Evolutionary conservation across 371 early-diverging fungal genomes (phyloP), one percentile per base, ranked within the genome.

Genomic region (Syncephalastrum racemosum): DNA sequence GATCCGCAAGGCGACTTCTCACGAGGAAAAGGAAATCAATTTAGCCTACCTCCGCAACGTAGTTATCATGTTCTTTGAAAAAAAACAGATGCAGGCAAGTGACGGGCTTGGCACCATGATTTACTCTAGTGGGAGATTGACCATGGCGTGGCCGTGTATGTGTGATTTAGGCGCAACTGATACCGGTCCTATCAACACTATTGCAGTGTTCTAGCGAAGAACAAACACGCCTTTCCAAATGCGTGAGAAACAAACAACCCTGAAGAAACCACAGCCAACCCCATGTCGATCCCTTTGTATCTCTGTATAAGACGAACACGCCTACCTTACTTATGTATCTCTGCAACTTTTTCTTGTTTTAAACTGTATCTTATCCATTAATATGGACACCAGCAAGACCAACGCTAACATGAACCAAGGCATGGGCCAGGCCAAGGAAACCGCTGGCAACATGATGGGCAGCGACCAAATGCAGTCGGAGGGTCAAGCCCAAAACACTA

Each of bases 21-120:
- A 59, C 18, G 59, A 70, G 23, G 63, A 66, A 14, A 79, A 77
- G 14, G 66, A 56, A 31, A 59, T 87, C 25, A 89, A 90, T 53
- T 62, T 88, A 15, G 92, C 92, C 57, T 95, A 95, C 60, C 63
- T 94, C 53, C 83, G 89, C 56, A 85, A 90, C 54, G 87, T 95
- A 6, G 62, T 94, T 23, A 60, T 95, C 50, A 88, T 84, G 56
- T 94, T 93, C 69, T 71, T 95, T 51, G 92, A 94, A 64, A 78
- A 86, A 60, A 86, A 83, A 64, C 84, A 85, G 22, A 80, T 79
- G 53, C 69, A 89, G 40, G 84, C 80, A 81, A 66, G 73, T 68
- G 41, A 24, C 36, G 6, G 2, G 39, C n/a, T 12, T 20, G 36
- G 7, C 10, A 14, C 27, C 2, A 15, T 46, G 45, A 16, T 16